Base-by-base conservation (phyloP, 352 stramenopile species). In the Pythium coloratum region DNA sequence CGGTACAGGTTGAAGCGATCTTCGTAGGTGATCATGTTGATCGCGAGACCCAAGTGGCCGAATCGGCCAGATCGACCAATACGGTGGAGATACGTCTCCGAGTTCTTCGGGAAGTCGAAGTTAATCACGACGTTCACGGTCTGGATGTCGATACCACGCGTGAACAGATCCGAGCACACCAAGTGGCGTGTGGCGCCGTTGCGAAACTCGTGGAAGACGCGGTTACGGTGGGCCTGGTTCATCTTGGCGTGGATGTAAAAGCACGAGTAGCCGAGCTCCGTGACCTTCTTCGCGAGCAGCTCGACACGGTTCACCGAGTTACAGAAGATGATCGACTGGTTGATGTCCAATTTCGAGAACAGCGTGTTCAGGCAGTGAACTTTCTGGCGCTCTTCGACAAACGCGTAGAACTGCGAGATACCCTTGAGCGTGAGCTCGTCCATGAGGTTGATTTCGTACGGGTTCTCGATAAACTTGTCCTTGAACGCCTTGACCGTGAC, bases 41-140 rank as follows among this genome's bases (percentile, higher is more conserved):
- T 98, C 28, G 98, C 98, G 42, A 99, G 86, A 73, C 98, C 98
- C 51, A 99, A 86, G 77, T 99, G 97, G 16, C 98, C 98, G 71
- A 99, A 99, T 34, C 98, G 91, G 57, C 98, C 98, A 12, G 97
- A 99, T 55, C 98, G 88, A 69, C 98, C 98, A 68, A 99, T 99
- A 54, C 98, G 94, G 76, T 99, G 98, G 51, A 99, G 82, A 66
- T 99, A 99, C 24, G 97, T 99, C 80, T 99, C 97, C 30, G 92
- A 98, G 80, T 99, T 99, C 80, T 99, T 99, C 13, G 98, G 98
- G 76, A 99, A 99, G 82, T 99, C 98, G 76, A 99, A 99, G 83
- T 99, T 99, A 81, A 99, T 99, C 40, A 99, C 98, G n/a, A 99
- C 97, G 75, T 99, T 99, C 24, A 99, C 98, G 57, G 95, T 98